Base-by-base conservation (phyloP, 805 yeast species). In the Candida michaelii region DNA sequence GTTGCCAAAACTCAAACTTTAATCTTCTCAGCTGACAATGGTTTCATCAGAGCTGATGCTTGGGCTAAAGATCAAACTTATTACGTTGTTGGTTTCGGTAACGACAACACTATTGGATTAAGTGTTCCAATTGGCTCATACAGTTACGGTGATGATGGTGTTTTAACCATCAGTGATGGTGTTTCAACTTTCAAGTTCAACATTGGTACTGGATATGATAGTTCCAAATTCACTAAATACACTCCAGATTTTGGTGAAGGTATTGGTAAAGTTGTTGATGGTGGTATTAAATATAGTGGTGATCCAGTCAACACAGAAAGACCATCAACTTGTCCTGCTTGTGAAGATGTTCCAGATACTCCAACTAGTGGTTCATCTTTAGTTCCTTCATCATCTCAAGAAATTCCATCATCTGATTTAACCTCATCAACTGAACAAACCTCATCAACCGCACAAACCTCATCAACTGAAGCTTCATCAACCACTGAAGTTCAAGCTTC, bases 41-140 rank as follows among this genome's bases (percentile, higher is more conserved):
- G 56, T 36, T 37, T 33, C 36, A 37, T 53, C 16, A 43, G 38
- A 36, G 50, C 40, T 9, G 45, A 51, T 27, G 55, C 59, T 29
- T 48, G 51, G 38, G 48, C 47, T 35, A 35, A 40, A n/a, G 23
- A 45, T 5, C 58, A 54, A 43, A 48, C 55, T 23, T 51, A 48
- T 46, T 51, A 49, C 1, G 60, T 60, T 38, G 53, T 53, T 18
- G 63, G 63, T 14, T 60, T 50, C 46, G 65, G 65, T 42, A 49
- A 50, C 38, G 60, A 60, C n/a, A 60, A 60, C 42, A 41, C 47
- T 14, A 56, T 59, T 46, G 64, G 62, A 17, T 40, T 57, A 35
- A 49, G 50, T 48, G 45, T 46, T 16, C 38, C 50, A 41, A 47
- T 53, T 31, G 25, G 17, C 3, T 40, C 50, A 5, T 47, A 25